Base-by-base conservation (phyloP, 2,329 filamentous ascomycete species). In the Venturia nashicola region DNA sequence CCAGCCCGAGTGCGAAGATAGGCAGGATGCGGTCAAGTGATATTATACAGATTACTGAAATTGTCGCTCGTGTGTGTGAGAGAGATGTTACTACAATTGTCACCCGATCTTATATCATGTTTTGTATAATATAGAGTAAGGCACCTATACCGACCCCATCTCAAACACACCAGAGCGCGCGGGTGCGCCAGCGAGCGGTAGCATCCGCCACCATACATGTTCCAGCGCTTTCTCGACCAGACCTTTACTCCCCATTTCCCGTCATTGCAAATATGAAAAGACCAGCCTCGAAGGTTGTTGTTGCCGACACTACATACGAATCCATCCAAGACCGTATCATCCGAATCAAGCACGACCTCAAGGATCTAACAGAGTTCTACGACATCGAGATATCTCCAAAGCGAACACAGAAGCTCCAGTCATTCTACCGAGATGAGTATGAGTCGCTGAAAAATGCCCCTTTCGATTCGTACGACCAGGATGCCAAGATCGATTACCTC, bases 291-390 rank as follows among this genome's bases (percentile, higher is more conserved):
- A 57, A n/a, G 8, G 11, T 18, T 57, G 16, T 36, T 11, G 7
- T 57, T 27, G 4, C 14, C 14, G 32, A 34, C 2, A 36, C 32
- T 6, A 9, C 14, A 32, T 9, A n/a, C 7, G 51, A 57, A 27
- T 27, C 51, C 27, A 36, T 57, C 11, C 51, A 57, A 57, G 51
- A 57, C 32, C 51, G 51, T 32, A 57, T 57, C 16, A 57, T 36
- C 51, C 34, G 79, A 9, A 73, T 83, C 4, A 70, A 69, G 2
- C 72, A 73, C 42, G 82, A 84, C 64, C 65, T 82, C 2, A 66
- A 71, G 8, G 77, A 82, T n/a, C 71, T 84, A 2, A 69, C 76
- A 9, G 70, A 69, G 1, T 83, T 81, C 68, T 82, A 82, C 71
- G 78, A 77, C 61, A 76, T 83, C 65, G 71, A 71, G 0, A 75